Evolutionary conservation across 495 filamentous ascomycete genomes (phyloP), one percentile per base, ranked within the genome.

Genomic region (Penicillium robsamsonii): DNA sequence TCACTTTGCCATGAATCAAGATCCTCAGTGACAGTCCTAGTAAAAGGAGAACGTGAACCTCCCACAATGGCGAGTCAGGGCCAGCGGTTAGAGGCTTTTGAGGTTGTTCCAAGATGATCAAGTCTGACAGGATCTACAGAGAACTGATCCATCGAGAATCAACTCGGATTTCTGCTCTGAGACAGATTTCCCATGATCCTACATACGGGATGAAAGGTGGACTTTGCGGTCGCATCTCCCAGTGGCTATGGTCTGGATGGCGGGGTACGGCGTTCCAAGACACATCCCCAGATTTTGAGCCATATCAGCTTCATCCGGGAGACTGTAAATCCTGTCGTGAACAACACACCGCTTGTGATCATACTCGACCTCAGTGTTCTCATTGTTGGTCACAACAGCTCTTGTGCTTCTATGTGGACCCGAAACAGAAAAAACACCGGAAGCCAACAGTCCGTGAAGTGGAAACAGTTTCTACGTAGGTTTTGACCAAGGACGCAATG

Each of bases 351-450:
- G 38, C 41, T n/a, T 76, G 73, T 56, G 71, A 76, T 56, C 70
- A 62, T 30, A 54, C 60, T 11, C 46, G 47, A 50, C 73, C 73
- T 12, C 71, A 67, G 29, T 76, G 73, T 27, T 58, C 65, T 10
- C 69, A 75, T 56, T 76, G 73, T 55, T 59, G 66, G 29, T 60
- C 74, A 17, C 60, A 76, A 47, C 73, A 76, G 50, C 51, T 72
- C 15, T 50, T 74, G 6, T 76, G 73, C 58, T 76, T 76, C 46
- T 76, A 76, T 43, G 69, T 74, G 13, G 24, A 31, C 56, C 53
- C 52, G 17, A 52, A 27, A 20, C 46, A 18, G 43, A 48, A 18
- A 43, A 35, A 27, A 1, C 33, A 22, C 13, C 58, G 20, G 17
- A 43, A 55, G 29, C 4, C 41, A 31, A 37, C 22, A 22, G 8